Base-by-base conservation (phyloP, 2,329 filamentous ascomycete genomes). In the Beauveria sp. region DNA sequence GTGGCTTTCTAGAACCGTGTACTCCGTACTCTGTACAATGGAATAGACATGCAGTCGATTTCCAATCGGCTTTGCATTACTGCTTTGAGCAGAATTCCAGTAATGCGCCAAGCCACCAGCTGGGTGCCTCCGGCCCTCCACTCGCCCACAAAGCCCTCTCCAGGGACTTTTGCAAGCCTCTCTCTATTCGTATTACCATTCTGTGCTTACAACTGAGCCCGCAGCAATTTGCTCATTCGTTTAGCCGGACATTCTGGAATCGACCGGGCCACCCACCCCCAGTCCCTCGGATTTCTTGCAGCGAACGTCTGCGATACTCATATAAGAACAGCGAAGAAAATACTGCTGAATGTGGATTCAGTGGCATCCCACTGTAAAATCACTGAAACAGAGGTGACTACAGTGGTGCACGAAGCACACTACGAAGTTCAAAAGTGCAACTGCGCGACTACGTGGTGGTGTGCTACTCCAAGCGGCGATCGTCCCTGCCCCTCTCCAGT, bases 121-220 rank as follows among this genome's bases (percentile, higher is more conserved):
- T 34, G 5, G 26, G 28, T 28, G 30, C 46, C 45, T 16, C 12
- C 34, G 34, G 12, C 34, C 34, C 34, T 58, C 55, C 55, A 58
- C 55, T 58, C 45, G 18, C 55, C 55, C 30, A 46, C 55, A 42
- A 40, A 54, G 28, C 38, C 54, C 55, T 34, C 45, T n/a, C 20
- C 12, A 4, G 55, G 55, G 10, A 58, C 55, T 58, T 58, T 58
- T 58, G 55, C 46, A 50, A 50, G 30, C 55, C 26, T 18, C 28
- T 12, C 16, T 14, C 34, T 38, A 3, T 34, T 34, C 30, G 30
- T 34, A 34, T 34, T 18, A 38, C 28, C 3, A 20, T 18, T 24
- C 20, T 26, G 18, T 40, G 9, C 16, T 28, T 49, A 43, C 43
- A 20, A 38, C 52, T n/a, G 26, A 34, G n/a, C 18, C 26, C 26